A percentile compares a stretch with the other conserved stretches of the same genome.
These are phyloP conservation scores for Neofusicoccum umdonicola DNA, from an alignment of 2,329 filamentous ascomycete genomes.

Conservation along the genomic window DNA sequence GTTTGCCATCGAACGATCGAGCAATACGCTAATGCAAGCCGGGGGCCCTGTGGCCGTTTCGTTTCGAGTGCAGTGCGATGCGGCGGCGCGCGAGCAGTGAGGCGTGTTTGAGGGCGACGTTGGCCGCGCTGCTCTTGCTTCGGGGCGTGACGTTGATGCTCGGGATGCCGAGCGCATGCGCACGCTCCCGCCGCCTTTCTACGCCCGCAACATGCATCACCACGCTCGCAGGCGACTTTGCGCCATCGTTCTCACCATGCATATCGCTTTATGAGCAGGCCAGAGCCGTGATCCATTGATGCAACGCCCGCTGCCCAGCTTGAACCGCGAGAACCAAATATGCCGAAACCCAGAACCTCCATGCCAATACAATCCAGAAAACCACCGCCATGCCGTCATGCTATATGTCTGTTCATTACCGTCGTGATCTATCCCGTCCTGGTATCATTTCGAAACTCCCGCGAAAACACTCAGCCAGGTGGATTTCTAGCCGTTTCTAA, in stretches of 20 bases:
- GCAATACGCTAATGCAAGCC: not conserved
- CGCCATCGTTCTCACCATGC: too few species aligned
- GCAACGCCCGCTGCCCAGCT: not conserved
- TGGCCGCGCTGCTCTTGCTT: slow-evolving; percentile 10
- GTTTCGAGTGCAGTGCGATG: not conserved
- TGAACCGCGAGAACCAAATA: not conserved
- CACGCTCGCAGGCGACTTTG: not conserved
- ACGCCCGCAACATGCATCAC: not conserved
- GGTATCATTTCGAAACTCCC: not conserved
- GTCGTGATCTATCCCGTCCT: not conserved
- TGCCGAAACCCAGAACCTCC: not conserved
- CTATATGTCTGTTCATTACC: slow-evolving; percentile 6
- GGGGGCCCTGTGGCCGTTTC: not conserved
- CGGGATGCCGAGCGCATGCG: slow-evolving; percentile 4
- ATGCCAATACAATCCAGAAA: not conserved
- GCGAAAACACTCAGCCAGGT: not conserved
- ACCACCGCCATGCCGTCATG: not conserved
- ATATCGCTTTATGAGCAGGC: too few species aligned
- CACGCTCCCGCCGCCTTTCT: not conserved
- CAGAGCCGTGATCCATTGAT: not conserved
- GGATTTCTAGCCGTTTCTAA: not conserved
- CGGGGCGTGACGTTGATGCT: slow-evolving; percentile 14
- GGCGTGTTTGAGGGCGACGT: not conserved
- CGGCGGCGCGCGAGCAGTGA: not conserved
- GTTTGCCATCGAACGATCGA: slow-evolving; percentile 15